Evolutionary conservation across 2,329 filamentous ascomycete species (phyloP).

Genomic region (Ceratocystis destructans): DNA sequence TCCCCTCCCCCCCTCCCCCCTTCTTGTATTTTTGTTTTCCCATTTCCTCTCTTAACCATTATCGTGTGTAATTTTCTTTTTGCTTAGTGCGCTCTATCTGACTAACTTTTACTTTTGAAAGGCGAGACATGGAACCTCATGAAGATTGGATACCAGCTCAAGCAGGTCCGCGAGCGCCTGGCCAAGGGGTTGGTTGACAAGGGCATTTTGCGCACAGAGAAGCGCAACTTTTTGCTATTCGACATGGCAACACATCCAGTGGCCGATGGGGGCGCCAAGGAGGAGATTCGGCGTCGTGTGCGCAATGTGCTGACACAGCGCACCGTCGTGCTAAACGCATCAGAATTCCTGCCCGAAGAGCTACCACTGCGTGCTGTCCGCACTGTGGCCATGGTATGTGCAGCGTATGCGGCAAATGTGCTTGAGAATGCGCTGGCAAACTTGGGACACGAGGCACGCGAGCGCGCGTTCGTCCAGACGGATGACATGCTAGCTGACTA

Average conservation of each 20-base stretch:
- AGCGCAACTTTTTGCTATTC: constrained; percentile 98
- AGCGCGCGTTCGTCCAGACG: constrained; percentile 90
- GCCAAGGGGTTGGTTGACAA: constrained; percentile 98
- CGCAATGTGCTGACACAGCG: constrained; percentile 85
- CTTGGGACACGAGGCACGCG: constrained; percentile 82
- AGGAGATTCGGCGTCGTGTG: constrained; percentile 87
- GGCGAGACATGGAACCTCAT: constrained; percentile 99
- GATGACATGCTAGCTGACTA: constrained; percentile 93
- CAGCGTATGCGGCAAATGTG: constrained; percentile 94
- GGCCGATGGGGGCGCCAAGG: constrained; percentile 89
- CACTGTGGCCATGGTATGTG: constrained; percentile 92
- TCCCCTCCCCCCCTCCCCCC: not conserved
- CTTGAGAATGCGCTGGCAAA: constrained; percentile 94
- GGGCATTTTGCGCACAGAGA: constrained; percentile 94
- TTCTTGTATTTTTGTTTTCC: not conserved
- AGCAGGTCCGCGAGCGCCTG: constrained; percentile 94
- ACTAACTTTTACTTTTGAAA: constrained; percentile 28
- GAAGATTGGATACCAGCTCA: constrained; percentile 99
- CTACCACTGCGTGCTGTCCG: constrained; percentile 88
- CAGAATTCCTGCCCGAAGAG: constrained; percentile 83
- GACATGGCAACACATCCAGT: constrained; percentile 99
- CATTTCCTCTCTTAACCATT: not conserved
- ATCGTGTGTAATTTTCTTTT: not conserved
- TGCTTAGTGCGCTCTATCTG: not conserved
- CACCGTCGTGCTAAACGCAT: constrained; percentile 76